Base-by-base conservation (phyloP, 208 protist genomes). In the Wallacemonas collosoma region DNA sequence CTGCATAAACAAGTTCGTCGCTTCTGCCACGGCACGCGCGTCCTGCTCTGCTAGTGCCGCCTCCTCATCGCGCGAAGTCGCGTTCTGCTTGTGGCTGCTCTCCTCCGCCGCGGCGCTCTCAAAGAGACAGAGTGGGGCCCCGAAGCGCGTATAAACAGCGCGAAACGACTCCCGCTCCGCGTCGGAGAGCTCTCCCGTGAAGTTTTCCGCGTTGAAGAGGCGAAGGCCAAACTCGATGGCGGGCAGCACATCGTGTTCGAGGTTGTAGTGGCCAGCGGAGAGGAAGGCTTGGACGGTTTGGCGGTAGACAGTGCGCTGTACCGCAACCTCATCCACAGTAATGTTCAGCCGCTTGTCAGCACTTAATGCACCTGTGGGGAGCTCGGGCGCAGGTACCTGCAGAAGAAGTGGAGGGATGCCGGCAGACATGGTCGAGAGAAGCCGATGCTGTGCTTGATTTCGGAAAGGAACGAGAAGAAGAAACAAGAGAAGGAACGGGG, bases 171-270 rank as follows among this genome's bases (percentile, higher is more conserved):
- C 74, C 1, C 85, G 80, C 83, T 96, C 92, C 1, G 57, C 47
- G 6, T 81, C 74, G 0, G 82, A 79, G 9, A 96, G 73, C 72
- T 94, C 89, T 15, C 92, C 92, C 38, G 79, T 92, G 63, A 95
- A 93, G 72, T 96, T 96, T 55, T 96, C 89, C 8, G 89, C 85
- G 68, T 95, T 94, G 72, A 94, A 94, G 44, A 96, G 82, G 43
- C 80, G 83, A 15, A 96, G 83, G n/a, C 77, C 89, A 17, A 89
- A 91, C n/a, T 83, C 72, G 8, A 95, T 71, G 9, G 89, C 87
- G 2, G 88, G 85, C 41, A 88, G 57, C 11, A 96, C 68, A 40
- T 83, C 80, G 26, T 75, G 60, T 15, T 86, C 78, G 43, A 76
- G 4, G 35, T 71, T 0, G 17, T 45, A 4, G 38, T 69, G 12